A percentile compares a stretch with the other conserved stretches of the same genome.
These are phyloP conservation scores for Sugiyamaella xylanicola DNA, from an alignment of 1,139 yeast genomes.

Conservation along the genomic window DNA sequence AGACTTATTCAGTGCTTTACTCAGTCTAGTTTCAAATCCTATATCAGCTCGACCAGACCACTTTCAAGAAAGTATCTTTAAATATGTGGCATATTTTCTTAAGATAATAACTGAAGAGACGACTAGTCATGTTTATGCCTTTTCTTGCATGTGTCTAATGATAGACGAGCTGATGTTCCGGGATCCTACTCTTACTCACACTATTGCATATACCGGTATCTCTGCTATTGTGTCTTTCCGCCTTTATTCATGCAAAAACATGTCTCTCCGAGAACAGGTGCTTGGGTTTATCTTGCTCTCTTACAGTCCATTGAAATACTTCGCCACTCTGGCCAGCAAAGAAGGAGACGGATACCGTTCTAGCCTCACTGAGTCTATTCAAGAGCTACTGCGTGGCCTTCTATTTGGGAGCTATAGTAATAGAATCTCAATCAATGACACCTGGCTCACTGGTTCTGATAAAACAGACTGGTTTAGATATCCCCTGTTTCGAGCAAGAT, in stretches of 20 bases:
- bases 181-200: slow-evolving; percentile 30
- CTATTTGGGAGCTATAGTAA: neutral
- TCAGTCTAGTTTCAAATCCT: slow-evolving; percentile 8
- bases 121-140: slow-evolving; percentile 26
- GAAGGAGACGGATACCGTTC: neutral
- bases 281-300: slow-evolving; percentile 30
- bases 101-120: slow-evolving; percentile 25
- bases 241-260: slow-evolving; percentile 28
- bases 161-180: slow-evolving; percentile 26
- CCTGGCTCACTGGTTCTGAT: slow-evolving; percentile 12
- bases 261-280: slow-evolving; percentile 33
- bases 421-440: slow-evolving; percentile 7
- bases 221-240: slow-evolving; percentile 22
- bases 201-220: slow-evolving; percentile 29
- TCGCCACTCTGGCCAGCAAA: neutral
- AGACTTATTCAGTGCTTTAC: slow-evolving; percentile 13
- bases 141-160: slow-evolving; percentile 24
- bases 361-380: neutral
- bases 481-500: slow-evolving; percentile 12
- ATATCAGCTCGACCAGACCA: neutral
- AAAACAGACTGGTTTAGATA: slow-evolving; percentile 12
- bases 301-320: slow-evolving; percentile 19
- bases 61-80: slow-evolving; percentile 10
- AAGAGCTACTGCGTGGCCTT: neutral
- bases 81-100: slow-evolving; percentile 21